Evolutionary conservation across 2,329 filamentous ascomycete species (phyloP).

Genomic region (Claviceps sp.): DNA sequence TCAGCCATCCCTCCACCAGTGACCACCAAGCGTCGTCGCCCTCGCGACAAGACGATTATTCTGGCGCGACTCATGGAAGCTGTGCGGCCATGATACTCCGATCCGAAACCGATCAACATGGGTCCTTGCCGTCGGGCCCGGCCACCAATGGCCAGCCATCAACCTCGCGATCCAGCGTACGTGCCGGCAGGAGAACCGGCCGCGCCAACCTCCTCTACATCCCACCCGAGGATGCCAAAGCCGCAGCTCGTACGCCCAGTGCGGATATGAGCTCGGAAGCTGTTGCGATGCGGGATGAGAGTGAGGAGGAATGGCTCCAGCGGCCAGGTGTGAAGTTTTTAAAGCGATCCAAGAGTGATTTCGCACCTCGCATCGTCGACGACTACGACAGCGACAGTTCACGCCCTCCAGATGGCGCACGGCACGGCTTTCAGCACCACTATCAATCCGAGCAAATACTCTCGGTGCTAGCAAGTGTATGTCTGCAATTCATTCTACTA

Average conservation of each 20-base stretch:
- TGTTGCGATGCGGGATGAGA: slow-evolving; percentile 17
- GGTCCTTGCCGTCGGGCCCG: slow-evolving; percentile 15
- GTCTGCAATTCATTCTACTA: slow-evolving; percentile 15
- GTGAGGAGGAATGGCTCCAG: slow-evolving; percentile 21
- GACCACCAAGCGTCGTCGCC: slow-evolving; percentile 10
- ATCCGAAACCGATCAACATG: slow-evolving; percentile 16
- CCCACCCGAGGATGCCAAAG: slow-evolving; percentile 23
- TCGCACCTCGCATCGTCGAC: slow-evolving; percentile 28
- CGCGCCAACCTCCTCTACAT: slow-evolving; percentile 15
- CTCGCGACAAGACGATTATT: slow-evolving; percentile 11
- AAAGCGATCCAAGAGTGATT: slow-evolving; percentile 44
- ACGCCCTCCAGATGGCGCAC: slow-evolving; percentile 39
- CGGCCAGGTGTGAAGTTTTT: slow-evolving; percentile 36
- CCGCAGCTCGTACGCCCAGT: slow-evolving; percentile 30
- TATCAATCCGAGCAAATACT: slow-evolving; percentile 85
- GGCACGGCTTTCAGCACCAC: slow-evolving; percentile 87
- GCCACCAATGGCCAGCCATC: slow-evolving; percentile 18
- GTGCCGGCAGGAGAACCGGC: slow-evolving; percentile 16
- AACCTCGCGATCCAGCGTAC: slow-evolving; percentile 15
- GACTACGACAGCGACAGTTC: slow-evolving; percentile 26
- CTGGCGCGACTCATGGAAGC: slow-evolving; percentile 12
- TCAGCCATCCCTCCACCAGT: slow-evolving; percentile 3
- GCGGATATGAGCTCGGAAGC: slow-evolving; percentile 22
- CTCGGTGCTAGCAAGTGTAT: slow-evolving; percentile 65
- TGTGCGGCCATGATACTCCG: slow-evolving; percentile 19